Conservation (phyloP, 805 yeast species). For the Starmerella scarabaei region DNA sequence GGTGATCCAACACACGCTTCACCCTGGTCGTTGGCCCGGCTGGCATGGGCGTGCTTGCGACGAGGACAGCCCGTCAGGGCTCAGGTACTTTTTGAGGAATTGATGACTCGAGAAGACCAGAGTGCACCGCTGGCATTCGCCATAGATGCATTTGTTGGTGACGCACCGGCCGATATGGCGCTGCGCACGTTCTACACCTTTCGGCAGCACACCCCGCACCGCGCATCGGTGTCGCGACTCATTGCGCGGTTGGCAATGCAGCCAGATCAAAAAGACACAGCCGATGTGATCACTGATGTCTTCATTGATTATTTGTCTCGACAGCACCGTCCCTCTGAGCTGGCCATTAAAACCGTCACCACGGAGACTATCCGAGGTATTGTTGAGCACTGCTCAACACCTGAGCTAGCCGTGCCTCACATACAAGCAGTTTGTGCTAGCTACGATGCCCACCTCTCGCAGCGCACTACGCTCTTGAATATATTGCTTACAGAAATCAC, state of each 20-base stretch:
- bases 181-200: constrained; percentile 4
- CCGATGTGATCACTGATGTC: background rate
- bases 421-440: constrained; percentile 7
- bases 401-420: constrained; percentile 1
- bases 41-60: constrained; percentile 14
- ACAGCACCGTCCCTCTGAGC: constrained; percentile 9
- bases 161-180: constrained; percentile 19
- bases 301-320: constrained; percentile 17
- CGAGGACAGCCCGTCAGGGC: constrained; percentile 13
- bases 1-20: background rate
- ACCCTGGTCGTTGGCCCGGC: constrained; percentile 8
- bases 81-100: background rate
- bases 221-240: constrained; percentile 16
- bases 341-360: constrained; percentile 16
- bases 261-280: background rate
- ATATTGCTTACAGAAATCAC: constrained; percentile 16
- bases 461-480: constrained; percentile 17
- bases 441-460: constrained; percentile 5
- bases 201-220: constrained; percentile 15
- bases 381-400: constrained; percentile 1
- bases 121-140: constrained; percentile 7
- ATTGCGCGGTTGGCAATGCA: constrained; percentile 9
- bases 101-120: background rate
- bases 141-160: constrained; percentile 20
- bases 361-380: constrained; percentile 1